Conservation (phyloP, 2,329 filamentous ascomycete species). For the Trichophaea hybrida region DNA sequence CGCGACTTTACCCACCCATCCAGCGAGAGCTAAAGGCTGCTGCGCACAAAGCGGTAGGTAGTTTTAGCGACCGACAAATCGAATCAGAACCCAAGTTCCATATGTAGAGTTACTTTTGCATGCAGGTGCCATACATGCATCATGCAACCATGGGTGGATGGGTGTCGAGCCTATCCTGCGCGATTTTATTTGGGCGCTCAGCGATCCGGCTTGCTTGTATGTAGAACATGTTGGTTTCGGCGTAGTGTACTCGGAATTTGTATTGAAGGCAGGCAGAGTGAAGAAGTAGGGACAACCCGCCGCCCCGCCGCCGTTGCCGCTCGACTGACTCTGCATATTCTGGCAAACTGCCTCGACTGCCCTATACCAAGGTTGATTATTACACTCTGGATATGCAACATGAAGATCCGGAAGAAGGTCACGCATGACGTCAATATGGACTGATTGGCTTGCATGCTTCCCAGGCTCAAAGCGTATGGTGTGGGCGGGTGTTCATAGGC, state of each 20-base stretch:
- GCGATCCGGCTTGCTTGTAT: not conserved
- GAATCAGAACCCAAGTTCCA: too few species aligned
- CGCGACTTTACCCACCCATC: not conserved
- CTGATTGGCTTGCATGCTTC: not conserved
- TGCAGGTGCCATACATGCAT: not conserved
- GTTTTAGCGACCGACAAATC: too few species aligned
- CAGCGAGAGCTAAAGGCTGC: not conserved
- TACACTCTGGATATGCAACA: not conserved
- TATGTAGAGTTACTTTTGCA: not conserved
- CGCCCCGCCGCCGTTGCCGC: not conserved
- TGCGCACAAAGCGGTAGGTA: too few species aligned
- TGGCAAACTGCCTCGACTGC: not conserved
- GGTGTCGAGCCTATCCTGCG: not conserved
- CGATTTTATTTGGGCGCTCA: not conserved
- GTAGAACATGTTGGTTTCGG: not conserved
- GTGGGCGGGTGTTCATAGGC: not conserved
- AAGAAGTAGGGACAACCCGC: not conserved
- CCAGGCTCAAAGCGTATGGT: not conserved
- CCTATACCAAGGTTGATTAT: not conserved
- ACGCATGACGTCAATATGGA: slow-evolving; percentile 1
- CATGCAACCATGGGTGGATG: too few species aligned
- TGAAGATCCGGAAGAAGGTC: not conserved
- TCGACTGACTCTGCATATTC: not conserved
- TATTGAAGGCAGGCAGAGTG: too few species aligned
- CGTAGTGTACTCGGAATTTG: not conserved